Evolutionary conservation across 805 yeast species (phyloP), one percentile per base, ranked within the genome.

Genomic region (Zygosaccharomyces lentus): DNA sequence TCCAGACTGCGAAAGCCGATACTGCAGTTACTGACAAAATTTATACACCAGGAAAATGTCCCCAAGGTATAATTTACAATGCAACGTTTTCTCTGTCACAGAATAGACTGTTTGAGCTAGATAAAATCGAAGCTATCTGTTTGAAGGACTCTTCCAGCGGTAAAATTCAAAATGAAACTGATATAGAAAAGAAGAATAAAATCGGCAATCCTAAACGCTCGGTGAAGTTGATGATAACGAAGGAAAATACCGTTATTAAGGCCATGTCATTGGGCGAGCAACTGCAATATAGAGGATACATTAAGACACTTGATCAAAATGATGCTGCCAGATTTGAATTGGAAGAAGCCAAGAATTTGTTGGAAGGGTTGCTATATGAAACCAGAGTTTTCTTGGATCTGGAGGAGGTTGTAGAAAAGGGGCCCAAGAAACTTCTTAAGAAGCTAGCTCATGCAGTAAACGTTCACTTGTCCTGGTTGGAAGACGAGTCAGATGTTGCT

Each of bases 361-460:
- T 91, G 16, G 98, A 91, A 66, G 74, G 81, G 16, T 67, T 76
- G n/a, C 70, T 89, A 44, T 90, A 91, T 67, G 75, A 74, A 47
- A 71, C 87, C 25, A 78, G 95, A 47, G 72, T 76, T 8, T 73
- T 69, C 43, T 56, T 87, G 15, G 84, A 78, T 13, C 79, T 78
- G 26, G 75, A 75, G 32, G 78, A 74, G 19, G 74, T 73, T 6
- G 47, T 52, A 0, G 63, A 63, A 9, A 74, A 70, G 37, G 69
- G 75, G 0, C 77, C 78, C 7, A 57, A 63, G 4, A 55, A 62
- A 0, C 67, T 71, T 31, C 49, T 77, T 5, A 72, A 68, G 4
- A 54, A 62, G 25, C 64, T 74, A 8, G 52, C 68, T 1, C 46
- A 55, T 0, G 50, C 68, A 5, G 76, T 83, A 4, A 46, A 69